These are phyloP conservation scores for Polytrichum commune DNA, from an alignment of 225 moss, liverwort and hornwort species.

Conservation along the genomic window DNA sequence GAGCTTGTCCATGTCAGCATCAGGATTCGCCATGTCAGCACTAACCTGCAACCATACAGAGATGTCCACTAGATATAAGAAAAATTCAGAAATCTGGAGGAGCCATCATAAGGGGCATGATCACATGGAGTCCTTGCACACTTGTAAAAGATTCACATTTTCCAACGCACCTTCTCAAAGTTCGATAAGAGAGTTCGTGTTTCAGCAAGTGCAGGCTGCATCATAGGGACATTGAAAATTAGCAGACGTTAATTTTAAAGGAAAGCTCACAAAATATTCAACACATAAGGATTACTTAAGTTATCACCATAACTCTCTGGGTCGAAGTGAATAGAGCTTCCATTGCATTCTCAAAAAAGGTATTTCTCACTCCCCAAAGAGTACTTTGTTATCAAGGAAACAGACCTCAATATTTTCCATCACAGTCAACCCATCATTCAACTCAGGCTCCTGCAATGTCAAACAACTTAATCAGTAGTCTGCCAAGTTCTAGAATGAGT, in stretches of 20 bases:
- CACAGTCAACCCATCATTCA: conserved; percentile 75
- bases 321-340: too few species aligned
- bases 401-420: conserved; percentile 96
- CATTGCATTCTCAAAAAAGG: too few species aligned
- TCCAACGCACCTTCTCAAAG: conserved; percentile 70
- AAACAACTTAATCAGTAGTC: background rate
- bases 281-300: too few species aligned
- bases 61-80: too few species aligned
- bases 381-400: conserved; percentile 1
- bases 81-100: background rate
- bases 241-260: background rate
- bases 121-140: background rate
- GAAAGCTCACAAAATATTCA: too few species aligned
- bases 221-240: background rate
- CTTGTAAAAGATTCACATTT: background rate
- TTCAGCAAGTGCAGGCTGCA: conserved; percentile 78
- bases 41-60: conserved; percentile 55
- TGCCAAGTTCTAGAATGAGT: background rate
- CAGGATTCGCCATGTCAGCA: conserved; percentile 78
- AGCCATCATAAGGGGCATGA: background rate
- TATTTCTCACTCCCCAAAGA: too few species aligned
- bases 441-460: conserved; percentile 73
- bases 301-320: too few species aligned
- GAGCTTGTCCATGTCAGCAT: conserved; percentile 91
- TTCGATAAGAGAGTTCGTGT: conserved; percentile 74